These are phyloP conservation scores for Brassica hybrid DNA, from an alignment of 441 rosid genomes.

Conservation along the genomic window DNA sequence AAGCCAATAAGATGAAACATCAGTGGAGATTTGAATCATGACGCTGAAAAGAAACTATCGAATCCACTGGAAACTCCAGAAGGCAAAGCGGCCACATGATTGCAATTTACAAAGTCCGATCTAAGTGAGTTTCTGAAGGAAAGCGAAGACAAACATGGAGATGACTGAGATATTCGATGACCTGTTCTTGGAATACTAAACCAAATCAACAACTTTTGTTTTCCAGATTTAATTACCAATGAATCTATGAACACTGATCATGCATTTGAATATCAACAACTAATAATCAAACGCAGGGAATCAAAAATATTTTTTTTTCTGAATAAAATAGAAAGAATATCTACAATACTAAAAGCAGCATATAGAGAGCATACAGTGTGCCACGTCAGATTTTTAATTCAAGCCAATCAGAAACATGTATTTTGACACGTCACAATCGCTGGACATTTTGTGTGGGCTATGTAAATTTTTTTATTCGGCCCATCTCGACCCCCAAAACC, in stretches of 20 bases:
- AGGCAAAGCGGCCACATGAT: constrained; percentile 72
- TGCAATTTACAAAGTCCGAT: constrained; percentile 59
- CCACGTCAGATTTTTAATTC: too few species aligned
- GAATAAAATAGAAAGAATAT: background rate
- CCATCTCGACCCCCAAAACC: too few species aligned
- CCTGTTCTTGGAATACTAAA: constrained; percentile 22
- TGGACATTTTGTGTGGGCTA: too few species aligned
- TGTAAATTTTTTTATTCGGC: too few species aligned
- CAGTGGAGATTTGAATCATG: constrained; percentile 77
- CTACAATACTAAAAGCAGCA: too few species aligned
- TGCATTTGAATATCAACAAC: background rate
- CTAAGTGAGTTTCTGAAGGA: constrained; percentile 57
- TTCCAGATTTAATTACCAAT: background rate
- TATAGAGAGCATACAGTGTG: too few species aligned
- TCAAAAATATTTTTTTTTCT: background rate
- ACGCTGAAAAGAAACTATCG: constrained; percentile 58
- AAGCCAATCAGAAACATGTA: too few species aligned
- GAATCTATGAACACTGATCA: background rate
- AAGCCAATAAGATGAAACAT: constrained; percentile 52
- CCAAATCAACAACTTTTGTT: background rate
- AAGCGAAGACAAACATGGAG: constrained; percentile 74
- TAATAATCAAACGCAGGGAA: background rate
- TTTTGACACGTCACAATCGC: too few species aligned
- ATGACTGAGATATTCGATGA: constrained; percentile 47
- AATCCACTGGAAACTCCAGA: constrained; percentile 71